These are phyloP conservation scores for Cucurbita argyrosperma DNA, from an alignment of 306 rosid species.

Conservation along the genomic window DNA sequence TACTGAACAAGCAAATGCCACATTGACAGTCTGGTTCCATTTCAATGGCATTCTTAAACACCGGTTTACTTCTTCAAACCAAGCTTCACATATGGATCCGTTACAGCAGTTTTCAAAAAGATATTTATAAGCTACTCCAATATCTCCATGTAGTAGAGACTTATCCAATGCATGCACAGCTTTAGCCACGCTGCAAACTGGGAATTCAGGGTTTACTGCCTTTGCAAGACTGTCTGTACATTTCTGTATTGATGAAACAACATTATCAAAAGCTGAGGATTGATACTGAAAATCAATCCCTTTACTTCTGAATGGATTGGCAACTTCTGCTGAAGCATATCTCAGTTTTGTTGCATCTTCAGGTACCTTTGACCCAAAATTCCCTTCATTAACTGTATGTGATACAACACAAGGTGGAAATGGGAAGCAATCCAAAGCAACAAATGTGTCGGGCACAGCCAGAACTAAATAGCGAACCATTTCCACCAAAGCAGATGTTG, in stretches of 20 bases:
- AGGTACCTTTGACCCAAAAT: slow-evolving; percentile 35
- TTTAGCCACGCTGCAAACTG: slow-evolving; percentile 65
- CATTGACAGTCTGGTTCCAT: slow-evolving; percentile 56
- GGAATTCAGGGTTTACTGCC: slow-evolving; percentile 58
- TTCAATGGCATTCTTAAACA: slow-evolving; percentile 73
- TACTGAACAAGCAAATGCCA: slow-evolving; percentile 51
- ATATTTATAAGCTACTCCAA: slow-evolving; percentile 39
- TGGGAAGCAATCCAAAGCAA: slow-evolving; percentile 89
- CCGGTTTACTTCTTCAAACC: slow-evolving; percentile 70
- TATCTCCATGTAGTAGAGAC: slow-evolving; percentile 67
- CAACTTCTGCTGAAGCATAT: slow-evolving; percentile 38
- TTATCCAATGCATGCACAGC: slow-evolving; percentile 63
- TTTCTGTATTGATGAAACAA: slow-evolving; percentile 64
- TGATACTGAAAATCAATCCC: slow-evolving; percentile 60
- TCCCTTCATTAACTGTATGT: slow-evolving; percentile 53
- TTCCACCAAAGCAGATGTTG: slow-evolving; percentile 63
- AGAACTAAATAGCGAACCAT: slow-evolving; percentile 76
- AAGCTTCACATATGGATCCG: slow-evolving; percentile 43
- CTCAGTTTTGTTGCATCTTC: slow-evolving; percentile 47
- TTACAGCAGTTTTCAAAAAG: slow-evolving; percentile 72
- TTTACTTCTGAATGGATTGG: slow-evolving; percentile 35
- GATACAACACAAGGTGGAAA: slow-evolving; percentile 58
- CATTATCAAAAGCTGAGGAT: slow-evolving; percentile 48
- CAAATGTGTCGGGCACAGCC: slow-evolving; percentile 84
- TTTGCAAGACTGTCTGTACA: slow-evolving; percentile 53